Evolutionary conservation across 495 filamentous ascomycete genomes (phyloP).

Genomic region (Amniculicola lignicola): DNA sequence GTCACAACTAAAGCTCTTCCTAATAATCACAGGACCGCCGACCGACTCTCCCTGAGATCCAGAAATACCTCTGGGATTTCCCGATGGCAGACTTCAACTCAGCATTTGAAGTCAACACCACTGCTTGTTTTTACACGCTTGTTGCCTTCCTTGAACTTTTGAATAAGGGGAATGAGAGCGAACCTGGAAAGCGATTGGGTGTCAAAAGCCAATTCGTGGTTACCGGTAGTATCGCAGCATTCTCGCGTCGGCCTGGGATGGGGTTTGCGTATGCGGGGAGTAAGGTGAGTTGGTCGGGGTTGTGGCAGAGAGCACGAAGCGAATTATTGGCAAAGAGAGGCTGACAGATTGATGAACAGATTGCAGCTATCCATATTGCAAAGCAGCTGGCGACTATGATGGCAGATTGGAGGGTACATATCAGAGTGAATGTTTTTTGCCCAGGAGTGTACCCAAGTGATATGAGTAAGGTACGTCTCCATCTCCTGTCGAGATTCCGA

Average conservation of each 20-base stretch:
- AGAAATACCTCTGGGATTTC: conserved; percentile 50
- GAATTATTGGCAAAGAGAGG: background rate
- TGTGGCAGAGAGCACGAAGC: no score
- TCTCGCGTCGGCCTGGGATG: conserved; percentile 53
- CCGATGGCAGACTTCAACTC: conserved; percentile 56
- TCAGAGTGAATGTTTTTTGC: conserved; percentile 10
- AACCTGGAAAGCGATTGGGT: conserved; percentile 38
- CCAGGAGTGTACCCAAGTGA: conserved; percentile 21
- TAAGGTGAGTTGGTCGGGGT: conserved; percentile 65
- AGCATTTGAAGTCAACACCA: conserved; percentile 60
- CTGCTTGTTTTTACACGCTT: conserved; percentile 60
- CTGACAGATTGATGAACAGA: background rate
- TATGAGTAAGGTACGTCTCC: conserved; percentile 15
- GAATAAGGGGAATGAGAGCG: conserved; percentile 53
- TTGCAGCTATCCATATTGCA: conserved; percentile 52
- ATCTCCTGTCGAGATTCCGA: background rate
- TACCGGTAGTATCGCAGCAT: conserved; percentile 58
- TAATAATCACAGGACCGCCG: no score
- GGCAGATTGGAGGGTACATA: conserved; percentile 53
- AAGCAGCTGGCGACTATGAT: conserved; percentile 57
- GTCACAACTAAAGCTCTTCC: no score
- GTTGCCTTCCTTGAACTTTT: conserved; percentile 63
- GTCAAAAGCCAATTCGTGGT: conserved; percentile 64
- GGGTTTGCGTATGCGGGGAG: conserved; percentile 61
- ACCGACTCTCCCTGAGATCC: conserved; percentile 46